Conservation (phyloP, 805 yeast genomes). For the Metschnikowia kofuensis region DNA sequence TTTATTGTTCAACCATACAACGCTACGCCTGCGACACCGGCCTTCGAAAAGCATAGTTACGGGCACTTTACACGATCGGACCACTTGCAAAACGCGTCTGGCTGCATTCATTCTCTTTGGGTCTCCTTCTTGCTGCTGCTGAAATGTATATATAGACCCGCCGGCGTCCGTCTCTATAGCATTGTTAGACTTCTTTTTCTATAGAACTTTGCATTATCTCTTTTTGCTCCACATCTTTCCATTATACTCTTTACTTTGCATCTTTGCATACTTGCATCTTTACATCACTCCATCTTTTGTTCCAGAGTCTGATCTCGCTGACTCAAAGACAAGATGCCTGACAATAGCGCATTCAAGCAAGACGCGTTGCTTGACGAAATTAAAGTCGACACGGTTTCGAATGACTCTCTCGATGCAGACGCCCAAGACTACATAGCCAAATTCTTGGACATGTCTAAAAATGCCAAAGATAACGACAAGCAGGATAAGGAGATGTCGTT, state of each 20-base stretch:
- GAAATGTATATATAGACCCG: background rate
- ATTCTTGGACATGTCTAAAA: constrained; percentile 36
- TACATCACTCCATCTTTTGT: no score
- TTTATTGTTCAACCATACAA: background rate
- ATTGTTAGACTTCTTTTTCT: background rate
- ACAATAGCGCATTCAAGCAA: background rate
- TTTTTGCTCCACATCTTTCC: no score
- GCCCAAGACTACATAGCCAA: constrained; percentile 20
- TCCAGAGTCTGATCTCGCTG: no score
- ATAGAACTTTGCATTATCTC: background rate
- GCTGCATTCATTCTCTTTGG: background rate
- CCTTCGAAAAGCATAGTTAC: background rate
- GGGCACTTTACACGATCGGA: background rate
- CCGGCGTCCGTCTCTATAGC: background rate
- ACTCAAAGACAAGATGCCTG: background rate
- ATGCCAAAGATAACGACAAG: constrained; percentile 35
- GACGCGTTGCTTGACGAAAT: background rate
- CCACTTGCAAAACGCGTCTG: background rate
- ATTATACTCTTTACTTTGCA: no score
- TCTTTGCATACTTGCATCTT: no score
- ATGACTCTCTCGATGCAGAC: background rate
- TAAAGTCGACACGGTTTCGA: background rate
- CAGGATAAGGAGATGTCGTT: constrained; percentile 35
- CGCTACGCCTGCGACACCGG: background rate
- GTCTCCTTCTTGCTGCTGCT: background rate